Conservation (phyloP, 2,329 filamentous ascomycete species). For the Talaromyces sp. region DNA sequence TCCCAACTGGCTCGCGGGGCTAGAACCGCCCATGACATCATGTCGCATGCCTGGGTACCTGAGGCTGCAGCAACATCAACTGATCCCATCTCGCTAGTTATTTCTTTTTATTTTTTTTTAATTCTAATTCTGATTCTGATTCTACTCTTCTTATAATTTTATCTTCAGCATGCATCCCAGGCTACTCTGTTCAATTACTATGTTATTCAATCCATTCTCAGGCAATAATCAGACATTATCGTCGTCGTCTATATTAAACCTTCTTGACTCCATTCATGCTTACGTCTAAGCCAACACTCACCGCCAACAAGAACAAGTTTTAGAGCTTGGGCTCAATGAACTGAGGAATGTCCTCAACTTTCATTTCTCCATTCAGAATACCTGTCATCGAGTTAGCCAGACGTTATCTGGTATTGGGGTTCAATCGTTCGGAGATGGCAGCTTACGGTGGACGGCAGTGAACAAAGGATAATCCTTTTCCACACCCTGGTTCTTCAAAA, state of each 20-base stretch:
- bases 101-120: no score
- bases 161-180: no score
- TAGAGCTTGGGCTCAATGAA: constrained; percentile 47
- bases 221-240: no score
- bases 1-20: neutral
- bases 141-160: no score
- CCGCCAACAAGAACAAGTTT: neutral
- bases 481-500: constrained; percentile 70
- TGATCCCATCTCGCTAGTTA: no score
- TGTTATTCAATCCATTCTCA: no score
- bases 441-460: constrained; percentile 69
- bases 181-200: no score
- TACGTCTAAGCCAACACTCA: neutral
- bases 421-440: neutral
- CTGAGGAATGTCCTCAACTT: constrained; percentile 73
- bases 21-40: constrained; percentile 12
- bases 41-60: neutral
- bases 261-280: neutral
- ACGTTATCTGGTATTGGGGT: neutral
- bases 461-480: constrained; percentile 88
- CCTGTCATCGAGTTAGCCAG: constrained; percentile 38
- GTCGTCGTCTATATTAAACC: neutral
- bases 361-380: constrained; percentile 70
- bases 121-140: no score
- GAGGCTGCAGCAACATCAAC: neutral